Evolutionary conservation across 129 eudicot species (phyloP).

Genomic region (Lonicera japonica): DNA sequence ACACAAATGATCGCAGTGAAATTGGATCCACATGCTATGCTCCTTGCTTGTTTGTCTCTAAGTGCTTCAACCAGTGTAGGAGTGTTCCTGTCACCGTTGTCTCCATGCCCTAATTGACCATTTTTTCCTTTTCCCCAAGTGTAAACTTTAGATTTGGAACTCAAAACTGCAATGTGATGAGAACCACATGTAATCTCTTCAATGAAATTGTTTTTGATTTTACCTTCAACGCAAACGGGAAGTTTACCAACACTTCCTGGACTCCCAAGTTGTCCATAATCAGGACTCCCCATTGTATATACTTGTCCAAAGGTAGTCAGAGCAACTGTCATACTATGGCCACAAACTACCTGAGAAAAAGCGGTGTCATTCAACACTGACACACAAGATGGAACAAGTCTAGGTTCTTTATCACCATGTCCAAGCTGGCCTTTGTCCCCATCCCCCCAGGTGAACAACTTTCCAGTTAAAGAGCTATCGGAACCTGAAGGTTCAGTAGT

Average conservation of each 20-base stretch:
- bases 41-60: slow-evolving; percentile 38
- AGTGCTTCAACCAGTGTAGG: slow-evolving; percentile 67
- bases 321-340: slow-evolving; percentile 56
- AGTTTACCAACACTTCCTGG: slow-evolving; percentile 30
- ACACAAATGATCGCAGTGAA: slow-evolving; percentile 57
- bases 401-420: slow-evolving; percentile 51
- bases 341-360: slow-evolving; percentile 68
- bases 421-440: slow-evolving; percentile 74
- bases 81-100: slow-evolving; percentile 34
- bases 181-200: slow-evolving; percentile 73
- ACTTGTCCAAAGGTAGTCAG: slow-evolving; percentile 57
- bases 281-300: slow-evolving; percentile 59
- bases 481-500: slow-evolving; percentile 23
- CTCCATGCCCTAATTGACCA: slow-evolving; percentile 79
- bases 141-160: slow-evolving; percentile 52
- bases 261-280: slow-evolving; percentile 44
- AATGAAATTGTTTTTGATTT: slow-evolving; percentile 33
- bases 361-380: slow-evolving; percentile 18
- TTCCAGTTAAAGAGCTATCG: slow-evolving; percentile 24
- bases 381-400: slow-evolving; percentile 43
- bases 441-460: slow-evolving; percentile 72
- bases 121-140: slow-evolving; percentile 78
- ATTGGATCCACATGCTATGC: slow-evolving; percentile 59
- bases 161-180: slow-evolving; percentile 58
- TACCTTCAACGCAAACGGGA: slow-evolving; percentile 48